Evolutionary conservation across 2,329 filamentous ascomycete genomes (phyloP), one percentile per base, ranked within the genome.

Genomic region (Xylaria multiplex): DNA sequence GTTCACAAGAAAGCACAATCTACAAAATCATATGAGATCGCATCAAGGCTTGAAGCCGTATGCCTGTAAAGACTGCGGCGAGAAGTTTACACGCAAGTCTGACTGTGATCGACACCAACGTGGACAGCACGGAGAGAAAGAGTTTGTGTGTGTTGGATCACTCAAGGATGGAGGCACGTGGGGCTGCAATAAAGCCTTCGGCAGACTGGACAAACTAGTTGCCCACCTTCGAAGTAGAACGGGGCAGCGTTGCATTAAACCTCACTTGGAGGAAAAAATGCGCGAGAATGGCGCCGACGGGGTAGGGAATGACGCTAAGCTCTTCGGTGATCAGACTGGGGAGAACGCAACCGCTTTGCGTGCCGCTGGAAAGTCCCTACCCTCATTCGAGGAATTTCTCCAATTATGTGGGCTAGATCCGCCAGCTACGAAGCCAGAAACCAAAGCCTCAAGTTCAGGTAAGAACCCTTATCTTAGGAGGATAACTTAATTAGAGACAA

Each of bases 161-260:
- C 65, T 74, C 14, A 68, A 70, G n/a, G 60, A 70, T 53, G 72
- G 71, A 19, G 46, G 32, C 1, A 62, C 61, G 16, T 74, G 72
- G 72, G 72, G 72, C 5, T 74, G 72, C 52, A 65, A 64, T n/a
- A 57, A 35, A n/a, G 35, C 70, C 1, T 74, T 73, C 46, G 49
- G 40, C 1, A 65, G 72, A 45, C 48, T 57, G n/a, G 72, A 74
- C 40, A 71, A 72, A 48, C 27, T 73, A 22, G 68, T 59, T 4
- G 64, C 52, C 16, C 72, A 74, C 40, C 66, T 72, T 19, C 57
- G 57, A 50, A 72, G 65, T 32, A 68, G 65, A 50, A 70, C 50
- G 1, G 72, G 72, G 3, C 62, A 62, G 6, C 62, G 67, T 30
- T 74, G 72, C 48, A 65, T 72, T 30, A 62, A 19, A 13, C 66